Conservation (phyloP, 2,329 filamentous ascomycete species). For the Alternaria incomplexa region DNA sequence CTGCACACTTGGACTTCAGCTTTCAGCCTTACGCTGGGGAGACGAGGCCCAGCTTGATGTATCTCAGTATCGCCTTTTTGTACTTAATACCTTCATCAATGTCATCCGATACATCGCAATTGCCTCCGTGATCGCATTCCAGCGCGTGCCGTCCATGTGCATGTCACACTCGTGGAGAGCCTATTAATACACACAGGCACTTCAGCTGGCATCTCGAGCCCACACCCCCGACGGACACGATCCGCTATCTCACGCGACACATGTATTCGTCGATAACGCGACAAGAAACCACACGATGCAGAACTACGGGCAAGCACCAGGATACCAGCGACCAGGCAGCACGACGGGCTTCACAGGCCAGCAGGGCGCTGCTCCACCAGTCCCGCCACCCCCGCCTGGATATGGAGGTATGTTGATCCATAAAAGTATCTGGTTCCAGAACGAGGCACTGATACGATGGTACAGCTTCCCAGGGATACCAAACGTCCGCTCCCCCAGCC, state of each 20-base stretch:
- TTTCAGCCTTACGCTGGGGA: conserved; percentile 35
- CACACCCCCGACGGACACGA: background rate
- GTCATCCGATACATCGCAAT: background rate
- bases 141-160: conserved; percentile 18
- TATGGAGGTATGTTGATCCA: conserved; percentile 34
- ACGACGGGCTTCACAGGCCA: conserved; percentile 37
- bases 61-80: conserved; percentile 17
- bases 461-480: conserved; percentile 29
- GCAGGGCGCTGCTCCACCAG: conserved; percentile 14
- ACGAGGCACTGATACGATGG: background rate
- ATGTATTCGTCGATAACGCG: background rate
- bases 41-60: conserved; percentile 16
- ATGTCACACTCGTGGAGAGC: conserved; percentile 9
- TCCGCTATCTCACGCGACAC: background rate
- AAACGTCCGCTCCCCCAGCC: conserved; percentile 26
- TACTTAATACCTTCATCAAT: conserved; percentile 6
- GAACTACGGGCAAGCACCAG: conserved; percentile 37
- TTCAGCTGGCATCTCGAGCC: conserved; percentile 9
- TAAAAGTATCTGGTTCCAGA: background rate
- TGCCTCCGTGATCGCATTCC: conserved; percentile 10
- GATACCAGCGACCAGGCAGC: conserved; percentile 42
- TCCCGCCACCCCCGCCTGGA: conserved; percentile 30
- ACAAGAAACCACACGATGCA: conserved; percentile 31
- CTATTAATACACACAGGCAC: conserved; percentile 24
- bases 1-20: conserved; percentile 21